Percentiles rank a stretch among this genome's conserved stretches.
These are phyloP conservation scores for Botrytis tulipae DNA, from an alignment of 2,329 filamentous ascomycete species.

Conservation along the genomic window DNA sequence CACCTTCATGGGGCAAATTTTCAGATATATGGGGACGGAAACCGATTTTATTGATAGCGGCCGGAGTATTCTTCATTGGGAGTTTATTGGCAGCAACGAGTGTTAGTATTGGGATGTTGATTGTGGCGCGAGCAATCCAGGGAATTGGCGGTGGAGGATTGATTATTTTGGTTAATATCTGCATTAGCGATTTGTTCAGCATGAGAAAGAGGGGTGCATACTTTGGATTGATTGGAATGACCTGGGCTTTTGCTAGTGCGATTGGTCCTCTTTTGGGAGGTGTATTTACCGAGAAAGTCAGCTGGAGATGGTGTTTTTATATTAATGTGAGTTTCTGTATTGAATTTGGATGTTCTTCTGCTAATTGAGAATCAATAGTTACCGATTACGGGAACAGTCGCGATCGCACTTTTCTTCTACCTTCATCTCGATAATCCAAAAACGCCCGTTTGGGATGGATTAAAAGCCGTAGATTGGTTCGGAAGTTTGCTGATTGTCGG, in stretches of 20 bases:
- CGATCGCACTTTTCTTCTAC: constrained; percentile 59
- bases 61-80: constrained; percentile 52
- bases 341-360: not conserved
- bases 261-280: constrained; percentile 68
- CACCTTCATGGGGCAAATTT: constrained; percentile 63
- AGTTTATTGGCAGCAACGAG: constrained; percentile 50
- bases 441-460: constrained; percentile 59
- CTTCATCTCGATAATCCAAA: constrained; percentile 65
- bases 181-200: constrained; percentile 54
- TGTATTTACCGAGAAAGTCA: constrained; percentile 59
- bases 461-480: constrained; percentile 59
- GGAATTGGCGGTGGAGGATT: constrained; percentile 52
- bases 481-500: constrained; percentile 63
- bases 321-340: constrained; percentile 31
- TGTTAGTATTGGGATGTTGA: constrained; percentile 46
- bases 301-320: constrained; percentile 57
- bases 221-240: constrained; percentile 63
- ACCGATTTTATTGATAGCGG: constrained; percentile 49
- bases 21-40: constrained; percentile 59
- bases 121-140: constrained; percentile 42
- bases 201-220: constrained; percentile 47
- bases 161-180: constrained; percentile 52
- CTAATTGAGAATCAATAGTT: not conserved
- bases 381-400: constrained; percentile 23
- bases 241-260: constrained; percentile 60